These are phyloP conservation scores for Candida lessepsii DNA, from an alignment of 805 yeast genomes.

Conservation along the genomic window DNA sequence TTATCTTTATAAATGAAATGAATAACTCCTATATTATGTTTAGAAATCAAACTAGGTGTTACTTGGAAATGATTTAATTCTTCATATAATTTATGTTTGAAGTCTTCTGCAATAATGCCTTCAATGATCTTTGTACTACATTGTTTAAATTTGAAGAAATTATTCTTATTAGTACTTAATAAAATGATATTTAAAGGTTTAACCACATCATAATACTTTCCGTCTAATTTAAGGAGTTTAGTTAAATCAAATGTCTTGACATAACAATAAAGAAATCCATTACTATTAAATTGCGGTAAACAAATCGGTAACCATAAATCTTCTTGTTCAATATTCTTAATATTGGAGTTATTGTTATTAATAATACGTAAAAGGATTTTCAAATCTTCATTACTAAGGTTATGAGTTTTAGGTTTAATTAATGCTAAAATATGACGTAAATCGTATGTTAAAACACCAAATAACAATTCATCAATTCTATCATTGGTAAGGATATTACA, in stretches of 20 bases:
- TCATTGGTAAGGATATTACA: conserved; percentile 48
- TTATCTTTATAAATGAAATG: conserved; percentile 83
- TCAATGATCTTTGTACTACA: conserved; percentile 52
- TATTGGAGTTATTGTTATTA: conserved; percentile 32
- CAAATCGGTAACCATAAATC: conserved; percentile 95
- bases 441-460: conserved; percentile 69
- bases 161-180: conserved; percentile 68
- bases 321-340: conserved; percentile 32
- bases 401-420: conserved; percentile 74
- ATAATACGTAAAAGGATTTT: conserved; percentile 72
- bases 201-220: conserved; percentile 9
- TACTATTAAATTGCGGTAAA: conserved; percentile 82
- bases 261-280: conserved; percentile 83
- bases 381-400: conserved; percentile 77
- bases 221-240: conserved; percentile 17
- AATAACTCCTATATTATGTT: conserved; percentile 22
- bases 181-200: conserved; percentile 43
- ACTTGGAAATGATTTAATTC: conserved; percentile 20
- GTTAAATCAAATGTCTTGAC: conserved; percentile 45
- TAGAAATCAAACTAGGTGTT: background rate
- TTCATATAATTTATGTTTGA: conserved; percentile 20
- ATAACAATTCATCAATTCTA: conserved; percentile 49
- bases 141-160: conserved; percentile 73
- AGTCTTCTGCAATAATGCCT: conserved; percentile 22
- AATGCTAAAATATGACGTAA: conserved; percentile 66